Base-by-base conservation (phyloP, 305 asterid genomes). In the Fraxinus dipetala region DNA sequence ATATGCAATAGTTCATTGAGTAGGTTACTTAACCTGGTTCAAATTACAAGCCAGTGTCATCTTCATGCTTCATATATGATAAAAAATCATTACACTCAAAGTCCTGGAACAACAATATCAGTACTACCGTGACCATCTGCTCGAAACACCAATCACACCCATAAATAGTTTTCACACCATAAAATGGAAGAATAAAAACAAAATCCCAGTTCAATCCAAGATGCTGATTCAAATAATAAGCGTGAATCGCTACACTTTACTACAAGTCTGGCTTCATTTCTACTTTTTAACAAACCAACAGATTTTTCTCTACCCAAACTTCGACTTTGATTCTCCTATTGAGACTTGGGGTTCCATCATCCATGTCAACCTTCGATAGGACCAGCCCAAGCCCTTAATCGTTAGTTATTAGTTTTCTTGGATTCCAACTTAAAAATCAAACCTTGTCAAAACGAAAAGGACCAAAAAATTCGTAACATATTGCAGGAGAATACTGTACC, bases 401-500 rank as follows among this genome's bases (percentile, higher is more conserved):
- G 6, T 14, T 45, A 45, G 18, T 4, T 45, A 45, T 45, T 45
- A 45, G 40, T 14, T 45, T 13, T 45, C 56, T 45, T 45, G 56
- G 20, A 45, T 45, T 45, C 56, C 56, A 14, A 45, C 56, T 45
- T 45, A 45, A 45, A 45, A 13, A 13, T 45, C 56, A 45, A 45
- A 45, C 56, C 56, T 45, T 2, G 18, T 45, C 18, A 63, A 63
- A 63, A 63, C 14, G 30, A 22, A 24, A 22, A 24, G 72, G 34
- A 63, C n/a, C 34, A 63, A 48, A 48, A 48, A 48, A 48, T 1
- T 4, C 59, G 7, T 48, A 48, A 48, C 18, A 48, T 48, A 14
- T 48, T 48, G 16, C 5, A 51, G 24, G 45, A 77, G 26, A 31
- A 76, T 69, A 48, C 30, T 40, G 35, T 16, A 89, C 91, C 90